Percentiles rank a stretch among this genome's conserved stretches.
phyloP scores from a whole-genome alignment of 306 rosid species.

The Oxytropis ochrocephala region DNA sequence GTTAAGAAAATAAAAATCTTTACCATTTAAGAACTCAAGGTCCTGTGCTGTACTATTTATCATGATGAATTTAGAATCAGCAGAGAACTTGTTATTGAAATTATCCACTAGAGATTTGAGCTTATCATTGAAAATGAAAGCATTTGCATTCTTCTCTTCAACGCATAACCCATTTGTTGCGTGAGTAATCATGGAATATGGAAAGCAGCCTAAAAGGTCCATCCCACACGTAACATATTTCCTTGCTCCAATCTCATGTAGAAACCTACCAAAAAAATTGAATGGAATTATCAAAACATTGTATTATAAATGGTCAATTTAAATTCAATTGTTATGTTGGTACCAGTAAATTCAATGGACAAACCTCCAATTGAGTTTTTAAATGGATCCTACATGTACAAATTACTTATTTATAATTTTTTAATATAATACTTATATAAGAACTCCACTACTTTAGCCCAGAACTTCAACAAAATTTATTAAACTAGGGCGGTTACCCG shows the following conservation, averaged over 20 bases:
- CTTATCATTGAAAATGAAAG: constrained; percentile 15
- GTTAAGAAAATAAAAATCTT: neutral
- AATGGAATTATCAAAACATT: neutral
- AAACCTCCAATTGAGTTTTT: neutral
- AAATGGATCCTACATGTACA: neutral
- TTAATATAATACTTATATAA: no score
- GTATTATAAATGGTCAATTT: neutral
- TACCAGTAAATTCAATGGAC: neutral
- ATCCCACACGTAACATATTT: constrained; percentile 42
- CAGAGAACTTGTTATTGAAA: constrained; percentile 3
- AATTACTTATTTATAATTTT: no score
- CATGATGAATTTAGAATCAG: constrained; percentile 27
- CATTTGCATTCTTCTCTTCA: constrained; percentile 20
- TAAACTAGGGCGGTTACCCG: no score
- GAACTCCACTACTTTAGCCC: no score
- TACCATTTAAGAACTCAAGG: neutral
- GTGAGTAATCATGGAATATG: neutral
- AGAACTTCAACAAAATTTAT: no score
- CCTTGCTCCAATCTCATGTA: constrained; percentile 45
- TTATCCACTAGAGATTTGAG: constrained; percentile 29
- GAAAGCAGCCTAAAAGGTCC: constrained; percentile 45
- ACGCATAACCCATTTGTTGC: constrained; percentile 26
- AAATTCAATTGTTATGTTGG: no score
- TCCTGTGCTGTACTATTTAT: neutral
- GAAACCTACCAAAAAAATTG: constrained; percentile 11